Conservation (phyloP, 768 basidiomycete genomes). For the Phanerochaete sordida region DNA sequence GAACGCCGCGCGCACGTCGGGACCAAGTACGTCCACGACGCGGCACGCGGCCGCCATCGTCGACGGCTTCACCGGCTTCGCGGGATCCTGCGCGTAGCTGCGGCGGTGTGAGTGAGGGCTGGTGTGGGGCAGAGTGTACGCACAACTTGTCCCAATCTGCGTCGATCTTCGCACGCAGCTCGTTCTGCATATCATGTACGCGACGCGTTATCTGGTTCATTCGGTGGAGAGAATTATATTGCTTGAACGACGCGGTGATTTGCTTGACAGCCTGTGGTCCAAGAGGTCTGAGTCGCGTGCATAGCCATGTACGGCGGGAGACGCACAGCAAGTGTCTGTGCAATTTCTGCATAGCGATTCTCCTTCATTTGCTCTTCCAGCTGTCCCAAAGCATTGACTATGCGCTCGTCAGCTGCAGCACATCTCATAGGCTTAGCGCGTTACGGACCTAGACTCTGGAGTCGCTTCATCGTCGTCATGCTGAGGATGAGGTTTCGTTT, state of each 20-base stretch:
- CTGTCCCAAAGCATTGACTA: constrained; percentile 82
- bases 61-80: constrained; percentile 58
- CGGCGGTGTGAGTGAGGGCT: neutral
- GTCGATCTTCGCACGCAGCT: constrained; percentile 76
- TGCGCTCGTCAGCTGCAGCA: constrained; percentile 1
- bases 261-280: constrained; percentile 92
- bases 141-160: constrained; percentile 92
- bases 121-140: constrained; percentile 27
- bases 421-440: neutral
- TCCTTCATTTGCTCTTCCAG: constrained; percentile 76
- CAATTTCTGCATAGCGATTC: constrained; percentile 78
- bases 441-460: constrained; percentile 88
- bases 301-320: no score
- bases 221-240: constrained; percentile 70
- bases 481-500: constrained; percentile 90
- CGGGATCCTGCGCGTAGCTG: constrained; percentile 77
- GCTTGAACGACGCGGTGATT: constrained; percentile 75
- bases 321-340: constrained; percentile 79
- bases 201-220: constrained; percentile 77
- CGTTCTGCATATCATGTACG: constrained; percentile 80
- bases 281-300: no score
- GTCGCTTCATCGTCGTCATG: constrained; percentile 84
- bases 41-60: constrained; percentile 79
- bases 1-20: constrained; percentile 76
- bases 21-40: constrained; percentile 87